A percentile compares a stretch with the other conserved stretches of the same genome.
phyloP scores from a whole-genome alignment of 306 rosid species.

The Fagus crenata region DNA sequence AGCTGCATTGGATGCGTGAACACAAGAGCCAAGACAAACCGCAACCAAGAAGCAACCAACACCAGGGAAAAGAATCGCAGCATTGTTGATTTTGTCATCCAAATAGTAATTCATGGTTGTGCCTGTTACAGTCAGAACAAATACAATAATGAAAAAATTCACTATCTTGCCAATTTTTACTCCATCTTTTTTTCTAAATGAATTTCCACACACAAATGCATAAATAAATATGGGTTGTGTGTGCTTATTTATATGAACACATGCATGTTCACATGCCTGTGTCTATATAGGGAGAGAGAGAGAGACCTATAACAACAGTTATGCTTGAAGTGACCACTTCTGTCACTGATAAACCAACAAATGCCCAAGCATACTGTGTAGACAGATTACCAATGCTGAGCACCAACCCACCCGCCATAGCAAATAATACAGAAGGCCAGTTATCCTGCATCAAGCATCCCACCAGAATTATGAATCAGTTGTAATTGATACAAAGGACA shows the following conservation, averaged over 20 bases:
- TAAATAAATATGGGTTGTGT: neutral
- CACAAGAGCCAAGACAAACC: slow-evolving; percentile 79
- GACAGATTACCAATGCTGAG: slow-evolving; percentile 82
- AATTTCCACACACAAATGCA: neutral
- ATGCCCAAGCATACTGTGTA: slow-evolving; percentile 86
- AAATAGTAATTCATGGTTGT: slow-evolving; percentile 84
- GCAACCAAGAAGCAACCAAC: slow-evolving; percentile 90
- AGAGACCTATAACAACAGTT: slow-evolving; percentile 77
- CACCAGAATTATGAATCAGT: slow-evolving; percentile 19
- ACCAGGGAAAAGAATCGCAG: slow-evolving; percentile 86
- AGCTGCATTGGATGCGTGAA: slow-evolving; percentile 82
- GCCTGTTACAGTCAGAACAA: slow-evolving; percentile 49
- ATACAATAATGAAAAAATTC: slow-evolving; percentile 1
- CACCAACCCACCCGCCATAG: slow-evolving; percentile 84
- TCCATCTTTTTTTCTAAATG: neutral
- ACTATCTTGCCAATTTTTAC: slow-evolving; percentile 13
- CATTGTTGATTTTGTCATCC: slow-evolving; percentile 74
- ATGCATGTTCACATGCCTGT: neutral
- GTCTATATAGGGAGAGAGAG: slow-evolving; percentile 10
- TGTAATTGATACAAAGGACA: neutral
- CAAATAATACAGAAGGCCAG: slow-evolving; percentile 80
- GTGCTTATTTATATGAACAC: neutral
- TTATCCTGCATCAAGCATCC: slow-evolving; percentile 55
- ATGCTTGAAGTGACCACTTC: slow-evolving; percentile 84
- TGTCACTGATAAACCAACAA: slow-evolving; percentile 84